Evolutionary conservation across 2,329 filamentous ascomycete genomes (phyloP), one percentile per base, ranked within the genome.

Genomic region (Xylaria sp.): DNA sequence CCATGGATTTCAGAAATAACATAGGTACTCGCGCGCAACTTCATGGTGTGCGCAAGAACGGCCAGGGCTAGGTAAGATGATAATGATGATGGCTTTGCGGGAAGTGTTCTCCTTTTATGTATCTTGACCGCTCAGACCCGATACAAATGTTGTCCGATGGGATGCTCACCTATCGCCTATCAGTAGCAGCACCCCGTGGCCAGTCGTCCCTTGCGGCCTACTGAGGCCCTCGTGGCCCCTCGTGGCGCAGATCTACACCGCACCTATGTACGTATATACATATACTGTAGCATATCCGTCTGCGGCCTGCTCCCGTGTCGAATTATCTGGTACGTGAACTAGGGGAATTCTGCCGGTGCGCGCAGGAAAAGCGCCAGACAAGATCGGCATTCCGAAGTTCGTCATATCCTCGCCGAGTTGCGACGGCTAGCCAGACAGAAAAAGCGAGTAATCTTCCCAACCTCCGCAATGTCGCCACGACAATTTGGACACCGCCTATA

Each of bases 61-160:
- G 11, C 9, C 29, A 34, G 29, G 29, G 29, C 11, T 3, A 13
- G 29, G 29, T n/a, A n/a, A n/a, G n/a, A n/a, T n/a, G n/a, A n/a
- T n/a, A n/a, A n/a, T n/a, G n/a, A n/a, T n/a, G 17, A 26, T 19
- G 22, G 41, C 3, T 18, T 26, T 44, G 21, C 7, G 43, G 22
- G n/a, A 20, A 16, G 13, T 45, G 20, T 22, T 41, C 41, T 34
- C 45, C 51, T 46, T 55, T 60, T 62, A 57, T n/a, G n/a, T n/a
- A n/a, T 65, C 61, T 65, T 67, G 66, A 68, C 66, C 66, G 65
- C 65, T 65, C 57, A 60, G 50, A 45, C 55, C 51, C 52, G 56
- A 53, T 56, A 50, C 54, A 49, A 54, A 54, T 56, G 57, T 44
- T 29, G 46, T 57, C 63, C 63, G 67, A 65, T 65, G 54, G 57